Evolutionary conservation across 129 eudicot genomes (phyloP).

Genomic region (Apium graveolens): DNA sequence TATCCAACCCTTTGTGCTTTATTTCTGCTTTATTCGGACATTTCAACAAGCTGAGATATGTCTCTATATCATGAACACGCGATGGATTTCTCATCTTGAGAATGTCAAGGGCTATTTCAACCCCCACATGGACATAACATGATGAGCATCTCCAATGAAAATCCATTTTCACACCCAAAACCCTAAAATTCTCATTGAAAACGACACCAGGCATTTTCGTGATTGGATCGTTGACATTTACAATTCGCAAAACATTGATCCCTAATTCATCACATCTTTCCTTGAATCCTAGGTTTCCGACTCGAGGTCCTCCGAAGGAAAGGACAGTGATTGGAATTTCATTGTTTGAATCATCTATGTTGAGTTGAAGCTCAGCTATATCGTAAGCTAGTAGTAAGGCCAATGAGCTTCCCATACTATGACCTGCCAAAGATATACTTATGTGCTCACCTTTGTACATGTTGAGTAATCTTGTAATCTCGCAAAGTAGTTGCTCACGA

Average conservation of each 20-base stretch:
- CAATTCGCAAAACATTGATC: neutral
- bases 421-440: constrained; percentile 15
- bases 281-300: neutral
- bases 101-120: constrained; percentile 1
- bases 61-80: constrained; percentile 7
- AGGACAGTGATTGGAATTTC: neutral
- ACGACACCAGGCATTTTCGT: neutral
- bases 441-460: constrained; percentile 34
- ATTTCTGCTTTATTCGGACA: neutral
- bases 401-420: constrained; percentile 7
- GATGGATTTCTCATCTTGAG: neutral
- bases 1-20: neutral
- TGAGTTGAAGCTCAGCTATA: constrained; percentile 3
- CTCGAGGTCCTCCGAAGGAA: constrained; percentile 7
- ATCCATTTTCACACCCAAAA: neutral
- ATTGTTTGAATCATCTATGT: neutral
- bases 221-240: constrained; percentile 7
- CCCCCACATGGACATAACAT: constrained; percentile 6
- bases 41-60: neutral
- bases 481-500: constrained; percentile 55
- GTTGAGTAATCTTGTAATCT: constrained; percentile 37
- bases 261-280: constrained; percentile 4
- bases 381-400: neutral
- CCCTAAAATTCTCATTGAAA: constrained; percentile 1
- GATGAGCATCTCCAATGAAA: neutral